phyloP scores from a whole-genome alignment of 75 land plant genomes.

The Picea sitchensis region DNA sequence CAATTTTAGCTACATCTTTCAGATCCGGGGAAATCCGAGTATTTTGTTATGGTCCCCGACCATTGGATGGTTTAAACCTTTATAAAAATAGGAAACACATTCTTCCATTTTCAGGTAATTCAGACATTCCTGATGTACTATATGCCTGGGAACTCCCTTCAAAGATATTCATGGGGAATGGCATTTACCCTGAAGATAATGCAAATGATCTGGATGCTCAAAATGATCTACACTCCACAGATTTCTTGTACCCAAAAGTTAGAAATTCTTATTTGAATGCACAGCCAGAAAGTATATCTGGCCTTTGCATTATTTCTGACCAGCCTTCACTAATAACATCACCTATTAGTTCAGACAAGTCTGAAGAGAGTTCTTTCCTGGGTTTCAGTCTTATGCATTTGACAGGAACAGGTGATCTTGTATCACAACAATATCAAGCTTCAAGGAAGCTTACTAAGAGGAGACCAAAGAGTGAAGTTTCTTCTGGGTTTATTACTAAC shows the following conservation, averaged over 20 bases:
- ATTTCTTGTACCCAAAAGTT: background rate
- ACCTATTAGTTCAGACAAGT: background rate
- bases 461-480: background rate
- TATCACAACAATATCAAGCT: conserved; percentile 39
- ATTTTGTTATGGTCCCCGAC: conserved; percentile 60
- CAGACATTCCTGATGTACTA: conserved; percentile 20
- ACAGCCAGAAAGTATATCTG: conserved; percentile 33
- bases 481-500: no score
- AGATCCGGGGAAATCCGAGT: conserved; percentile 30
- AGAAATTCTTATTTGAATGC: background rate
- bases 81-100: background rate
- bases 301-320: conserved; percentile 35
- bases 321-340: conserved; percentile 3
- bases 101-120: conserved; percentile 11
- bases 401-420: conserved; percentile 47
- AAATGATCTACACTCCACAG: background rate
- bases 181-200: background rate
- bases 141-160: conserved; percentile 71
- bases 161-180: conserved; percentile 9
- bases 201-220: conserved; percentile 5
- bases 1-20: conserved; percentile 46
- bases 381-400: conserved; percentile 50
- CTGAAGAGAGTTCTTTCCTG: conserved; percentile 11
- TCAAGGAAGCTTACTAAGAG: conserved; percentile 15
- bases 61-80: background rate